Conservation (phyloP, 257 asterid species). For the Solanum tacnaense region DNA sequence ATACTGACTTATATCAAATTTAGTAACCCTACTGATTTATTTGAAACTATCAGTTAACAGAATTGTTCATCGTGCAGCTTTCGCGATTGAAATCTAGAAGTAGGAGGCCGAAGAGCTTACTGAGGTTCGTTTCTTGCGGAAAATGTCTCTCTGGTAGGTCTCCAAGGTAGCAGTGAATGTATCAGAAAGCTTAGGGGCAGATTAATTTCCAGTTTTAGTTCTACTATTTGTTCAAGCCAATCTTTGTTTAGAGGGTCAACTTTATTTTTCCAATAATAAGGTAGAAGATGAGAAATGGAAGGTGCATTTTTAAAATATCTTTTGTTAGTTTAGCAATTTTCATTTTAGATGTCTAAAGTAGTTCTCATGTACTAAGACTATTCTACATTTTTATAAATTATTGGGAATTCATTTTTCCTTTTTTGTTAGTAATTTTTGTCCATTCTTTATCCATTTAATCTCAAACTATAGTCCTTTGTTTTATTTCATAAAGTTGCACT, state of each 20-base stretch:
- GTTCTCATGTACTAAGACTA: neutral
- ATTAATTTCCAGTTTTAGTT: neutral
- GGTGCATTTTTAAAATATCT: neutral
- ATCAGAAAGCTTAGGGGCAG: neutral
- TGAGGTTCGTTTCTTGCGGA: conserved; percentile 69
- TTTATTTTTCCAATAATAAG: conserved; percentile 30
- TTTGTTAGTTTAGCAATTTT: neutral
- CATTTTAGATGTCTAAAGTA: neutral
- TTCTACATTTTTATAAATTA: neutral
- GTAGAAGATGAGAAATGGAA: conserved; percentile 14
- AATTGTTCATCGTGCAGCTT: conserved; percentile 34
- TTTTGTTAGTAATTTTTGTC: neutral
- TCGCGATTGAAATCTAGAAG: conserved; percentile 56
- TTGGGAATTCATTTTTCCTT: neutral
- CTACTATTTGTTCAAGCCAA: conserved; percentile 11
- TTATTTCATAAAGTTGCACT: neutral
- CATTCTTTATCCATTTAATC: neutral
- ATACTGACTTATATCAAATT: neutral
- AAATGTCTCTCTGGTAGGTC: conserved; percentile 61
- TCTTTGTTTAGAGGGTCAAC: conserved; percentile 11
- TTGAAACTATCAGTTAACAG: neutral
- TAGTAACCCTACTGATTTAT: neutral
- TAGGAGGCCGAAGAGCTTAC: conserved; percentile 49
- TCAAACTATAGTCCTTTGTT: neutral
- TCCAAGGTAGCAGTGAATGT: conserved; percentile 31